phyloP scores from a whole-genome alignment of 805 yeast species.

The Yamadazyma kitorensis region DNA sequence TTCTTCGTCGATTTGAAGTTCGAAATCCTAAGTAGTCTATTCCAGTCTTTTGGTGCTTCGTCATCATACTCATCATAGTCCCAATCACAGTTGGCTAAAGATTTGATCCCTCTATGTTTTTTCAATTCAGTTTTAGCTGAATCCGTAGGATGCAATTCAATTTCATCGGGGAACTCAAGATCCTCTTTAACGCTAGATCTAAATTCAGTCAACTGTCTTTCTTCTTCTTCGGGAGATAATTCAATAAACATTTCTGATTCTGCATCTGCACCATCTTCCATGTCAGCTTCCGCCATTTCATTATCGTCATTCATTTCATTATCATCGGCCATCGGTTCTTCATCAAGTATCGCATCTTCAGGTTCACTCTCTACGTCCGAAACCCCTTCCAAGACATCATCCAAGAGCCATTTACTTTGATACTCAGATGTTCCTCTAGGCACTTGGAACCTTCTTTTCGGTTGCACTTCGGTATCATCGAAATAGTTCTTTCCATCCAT shows the following conservation, averaged over 20 bases:
- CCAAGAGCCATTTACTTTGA: constrained; percentile 73
- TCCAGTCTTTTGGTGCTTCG: constrained; percentile 76
- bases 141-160: constrained; percentile 76
- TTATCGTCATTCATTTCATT: constrained; percentile 16
- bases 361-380: constrained; percentile 45
- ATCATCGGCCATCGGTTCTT: not conserved
- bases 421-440: constrained; percentile 77
- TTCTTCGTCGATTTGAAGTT: constrained; percentile 77
- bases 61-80: constrained; percentile 80
- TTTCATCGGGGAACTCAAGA: constrained; percentile 91
- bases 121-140: constrained; percentile 71
- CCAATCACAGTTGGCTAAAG: constrained; percentile 80
- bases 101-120: constrained; percentile 85
- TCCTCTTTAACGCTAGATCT: constrained; percentile 76
- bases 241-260: constrained; percentile 66
- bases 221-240: constrained; percentile 77
- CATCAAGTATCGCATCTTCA: constrained; percentile 22
- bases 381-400: constrained; percentile 47
- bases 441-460: constrained; percentile 32
- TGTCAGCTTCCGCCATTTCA: constrained; percentile 29
- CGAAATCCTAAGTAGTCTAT: constrained; percentile 65
- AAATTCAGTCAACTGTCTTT: constrained; percentile 66
- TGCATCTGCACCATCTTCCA: constrained; percentile 35
- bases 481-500: constrained; percentile 58
- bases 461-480: constrained; percentile 17